A percentile compares a stretch with the other conserved stretches of the same genome.
phyloP scores from a whole-genome alignment of 768 basidiomycete species.

The Fomitopsis pulvina region DNA sequence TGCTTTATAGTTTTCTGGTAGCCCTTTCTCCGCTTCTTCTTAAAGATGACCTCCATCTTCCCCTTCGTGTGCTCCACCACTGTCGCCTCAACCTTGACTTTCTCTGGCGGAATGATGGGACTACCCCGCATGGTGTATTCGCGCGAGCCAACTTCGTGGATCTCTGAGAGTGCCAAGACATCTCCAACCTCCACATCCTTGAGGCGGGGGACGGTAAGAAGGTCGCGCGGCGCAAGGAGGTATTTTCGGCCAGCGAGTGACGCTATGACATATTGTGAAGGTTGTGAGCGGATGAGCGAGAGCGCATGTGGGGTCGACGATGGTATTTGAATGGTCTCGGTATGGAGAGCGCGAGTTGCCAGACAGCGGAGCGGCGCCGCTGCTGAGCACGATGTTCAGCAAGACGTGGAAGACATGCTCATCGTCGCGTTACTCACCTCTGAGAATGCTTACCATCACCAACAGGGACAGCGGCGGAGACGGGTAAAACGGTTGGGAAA shows the following conservation, averaged over 20 bases:
- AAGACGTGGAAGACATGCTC: background rate
- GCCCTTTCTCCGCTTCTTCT: constrained; percentile 98
- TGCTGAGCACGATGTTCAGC: background rate
- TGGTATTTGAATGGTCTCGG: constrained; percentile 23
- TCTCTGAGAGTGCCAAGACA: constrained; percentile 70
- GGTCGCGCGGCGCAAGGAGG: constrained; percentile 83
- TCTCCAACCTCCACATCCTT: constrained; percentile 85
- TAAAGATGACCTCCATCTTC: constrained; percentile 84
- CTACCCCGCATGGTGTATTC: constrained; percentile 87
- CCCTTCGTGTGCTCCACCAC: constrained; percentile 99
- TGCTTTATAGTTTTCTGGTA: constrained; percentile 91
- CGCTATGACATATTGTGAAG: constrained; percentile 88
- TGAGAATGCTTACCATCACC: constrained; percentile 22
- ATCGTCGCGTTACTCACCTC: constrained; percentile 17
- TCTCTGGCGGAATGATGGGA: constrained; percentile 56
- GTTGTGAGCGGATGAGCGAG: constrained; percentile 81
- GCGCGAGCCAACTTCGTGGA: constrained; percentile 92
- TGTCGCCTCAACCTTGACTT: constrained; percentile 75
- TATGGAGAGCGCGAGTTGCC: constrained; percentile 25
- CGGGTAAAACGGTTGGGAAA: constrained; percentile 5
- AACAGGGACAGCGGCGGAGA: constrained; percentile 5
- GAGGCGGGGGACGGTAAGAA: constrained; percentile 90
- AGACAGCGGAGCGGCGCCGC: constrained; percentile 17
- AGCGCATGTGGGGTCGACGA: constrained; percentile 56
- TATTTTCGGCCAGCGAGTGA: constrained; percentile 83